Percentiles rank a stretch among this genome's conserved stretches.
Evolutionary conservation across 1,284 basidiomycete genomes (phyloP).

Genomic region (Trametes versicolor): DNA sequence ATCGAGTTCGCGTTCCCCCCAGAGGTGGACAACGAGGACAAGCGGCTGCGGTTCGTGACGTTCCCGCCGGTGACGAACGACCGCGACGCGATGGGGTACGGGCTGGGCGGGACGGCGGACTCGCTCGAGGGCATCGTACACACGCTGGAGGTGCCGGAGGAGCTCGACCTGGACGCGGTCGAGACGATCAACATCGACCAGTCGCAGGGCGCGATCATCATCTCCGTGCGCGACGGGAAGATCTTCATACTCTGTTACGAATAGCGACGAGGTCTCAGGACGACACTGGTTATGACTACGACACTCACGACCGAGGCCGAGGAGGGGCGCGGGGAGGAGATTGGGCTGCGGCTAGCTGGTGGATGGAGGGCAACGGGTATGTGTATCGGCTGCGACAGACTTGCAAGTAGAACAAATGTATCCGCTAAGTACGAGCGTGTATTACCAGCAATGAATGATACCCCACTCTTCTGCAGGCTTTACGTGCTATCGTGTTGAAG

Average conservation of each 20-base stretch:
- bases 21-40: conserved; percentile 46
- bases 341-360: background rate
- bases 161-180: conserved; percentile 68
- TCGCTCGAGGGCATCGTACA: conserved; percentile 57
- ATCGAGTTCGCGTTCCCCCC: conserved; percentile 62
- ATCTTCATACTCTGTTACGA: conserved; percentile 80
- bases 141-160: conserved; percentile 70
- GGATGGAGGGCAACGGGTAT: background rate
- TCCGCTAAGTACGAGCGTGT: conserved; percentile 31
- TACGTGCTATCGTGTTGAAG: too few relatives aligned
- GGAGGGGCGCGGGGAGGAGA: background rate
- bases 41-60: conserved; percentile 71
- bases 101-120: conserved; percentile 29
- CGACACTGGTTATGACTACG: background rate
- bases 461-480: conserved; percentile 10
- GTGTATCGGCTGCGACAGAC: conserved; percentile 19
- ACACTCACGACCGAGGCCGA: background rate
- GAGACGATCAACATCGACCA: conserved; percentile 84
- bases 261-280: conserved; percentile 39
- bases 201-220: conserved; percentile 75
- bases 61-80: conserved; percentile 62
- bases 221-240: conserved; percentile 72
- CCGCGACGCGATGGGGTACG: conserved; percentile 31
- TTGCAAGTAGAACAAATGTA: conserved; percentile 30
- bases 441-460: conserved; percentile 30